Conservation (phyloP, 2,329 filamentous ascomycete species). For the Dothiorella sarmentorum region DNA sequence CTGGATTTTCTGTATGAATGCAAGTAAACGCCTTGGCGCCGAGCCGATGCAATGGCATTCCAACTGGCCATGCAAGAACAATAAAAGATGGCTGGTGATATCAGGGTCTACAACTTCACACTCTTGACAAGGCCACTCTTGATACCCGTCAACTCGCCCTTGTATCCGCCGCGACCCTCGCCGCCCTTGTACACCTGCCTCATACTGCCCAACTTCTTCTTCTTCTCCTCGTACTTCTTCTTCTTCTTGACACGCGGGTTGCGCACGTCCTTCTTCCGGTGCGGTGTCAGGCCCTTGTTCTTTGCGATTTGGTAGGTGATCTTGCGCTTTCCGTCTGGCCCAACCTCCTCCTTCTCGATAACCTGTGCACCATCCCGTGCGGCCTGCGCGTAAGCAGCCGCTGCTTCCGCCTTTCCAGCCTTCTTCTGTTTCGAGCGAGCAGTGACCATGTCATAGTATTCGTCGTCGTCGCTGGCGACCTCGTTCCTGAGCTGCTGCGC, state of each 20-base stretch:
- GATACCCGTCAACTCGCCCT: conserved; percentile 90
- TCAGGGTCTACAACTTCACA: conserved; percentile 71
- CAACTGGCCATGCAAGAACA: not conserved
- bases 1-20: conserved; percentile 3
- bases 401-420: conserved; percentile 68
- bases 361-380: conserved; percentile 58
- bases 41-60: not conserved
- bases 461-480: conserved; percentile 54
- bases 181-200: conserved; percentile 83
- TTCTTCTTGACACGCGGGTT: conserved; percentile 98
- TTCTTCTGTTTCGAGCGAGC: conserved; percentile 63
- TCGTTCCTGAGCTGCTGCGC: conserved; percentile 47
- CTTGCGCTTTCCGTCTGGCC: conserved; percentile 81
- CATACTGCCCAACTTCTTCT: conserved; percentile 92
- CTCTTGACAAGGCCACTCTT: conserved; percentile 92
- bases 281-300: conserved; percentile 91
- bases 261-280: conserved; percentile 87
- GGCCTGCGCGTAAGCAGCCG: conserved; percentile 54
- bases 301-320: conserved; percentile 94
- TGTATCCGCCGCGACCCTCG: conserved; percentile 79
- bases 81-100: not conserved
- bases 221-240: conserved; percentile 92
- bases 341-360: conserved; percentile 65
- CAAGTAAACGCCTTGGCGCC: conserved; percentile 10
- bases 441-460: conserved; percentile 89